Evolutionary conservation across 352 stramenopile genomes (phyloP), one percentile per base, ranked within the genome.

Genomic region (Phytophthora tentaculata): DNA sequence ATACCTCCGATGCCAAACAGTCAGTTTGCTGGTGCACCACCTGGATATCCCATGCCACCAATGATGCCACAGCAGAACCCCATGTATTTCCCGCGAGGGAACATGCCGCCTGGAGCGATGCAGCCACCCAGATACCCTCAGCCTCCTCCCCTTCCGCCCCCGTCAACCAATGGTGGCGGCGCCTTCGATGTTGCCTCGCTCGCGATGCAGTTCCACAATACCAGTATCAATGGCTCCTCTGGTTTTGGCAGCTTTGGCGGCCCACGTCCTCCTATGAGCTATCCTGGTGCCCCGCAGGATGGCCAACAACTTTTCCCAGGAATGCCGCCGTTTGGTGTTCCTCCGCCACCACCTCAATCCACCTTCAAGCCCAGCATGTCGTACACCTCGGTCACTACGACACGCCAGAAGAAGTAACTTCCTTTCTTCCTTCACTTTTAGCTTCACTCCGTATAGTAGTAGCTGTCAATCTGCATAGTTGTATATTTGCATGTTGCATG

Each of bases 181-280:
- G 53, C 56, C 12, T 83, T 89, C 24, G 83, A 92, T 49, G 74
- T 92, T 43, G 79, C 86, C 8, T 80, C 84, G 9, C 74, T 95
- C 20, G 84, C 86, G 16, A 95, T 95, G 86, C 84, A 93, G 55
- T 95, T 95, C 61, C 86, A 95, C 64, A 79, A 61, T 56, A 44
- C 67, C 2, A 56, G 64, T 10, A 63, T 48, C 44, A 77, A 73
- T 35, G 24, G 61, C 9, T 77, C 63, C n/a, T 71, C 76, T 60
- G 64, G 72, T 20, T 83, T 82, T 51, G 60, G 76, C n/a, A 29
- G 53, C 5, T 69, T 78, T 20, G 71, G 67, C 14, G 68, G 62
- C n/a, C 73, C 80, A 12, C 78, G 71, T 2, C 70, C 73, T 12
- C 69, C 76, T 22, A 69, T 77, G 67, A 51, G 56, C 14, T 77